Evolutionary conservation across 306 rosid genomes (phyloP).

Genomic region (Cucurbita moschata): DNA sequence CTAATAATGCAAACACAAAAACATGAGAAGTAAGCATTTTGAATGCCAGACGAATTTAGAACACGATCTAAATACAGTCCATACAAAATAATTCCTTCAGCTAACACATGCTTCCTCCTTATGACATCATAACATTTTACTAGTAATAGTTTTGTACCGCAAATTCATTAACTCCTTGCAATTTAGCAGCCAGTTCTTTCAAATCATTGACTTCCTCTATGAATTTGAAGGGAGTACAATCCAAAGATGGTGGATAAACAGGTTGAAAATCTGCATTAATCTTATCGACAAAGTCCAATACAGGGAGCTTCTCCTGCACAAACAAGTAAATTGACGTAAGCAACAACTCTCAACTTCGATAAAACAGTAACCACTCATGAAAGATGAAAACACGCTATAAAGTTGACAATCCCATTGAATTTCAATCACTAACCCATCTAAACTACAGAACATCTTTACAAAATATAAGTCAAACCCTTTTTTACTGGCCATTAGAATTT

Average conservation of each 20-base stretch:
- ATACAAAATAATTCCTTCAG: background rate
- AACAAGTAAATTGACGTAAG: slow-evolving; percentile 10
- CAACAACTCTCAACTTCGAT: background rate
- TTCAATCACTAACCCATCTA: background rate
- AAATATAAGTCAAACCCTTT: background rate
- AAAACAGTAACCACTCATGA: background rate
- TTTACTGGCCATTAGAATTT: background rate
- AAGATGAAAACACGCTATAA: background rate
- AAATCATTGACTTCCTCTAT: slow-evolving; percentile 67
- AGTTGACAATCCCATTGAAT: background rate
- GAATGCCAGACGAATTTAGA: background rate
- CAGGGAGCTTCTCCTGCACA: slow-evolving; percentile 44
- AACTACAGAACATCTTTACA: background rate
- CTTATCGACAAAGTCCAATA: slow-evolving; percentile 59
- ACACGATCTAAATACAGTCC: background rate
- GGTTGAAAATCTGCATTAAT: slow-evolving; percentile 30
- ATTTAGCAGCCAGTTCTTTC: slow-evolving; percentile 65
- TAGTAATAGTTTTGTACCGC: slow-evolving; percentile 33
- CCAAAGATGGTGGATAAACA: slow-evolving; percentile 36
- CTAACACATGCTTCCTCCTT: background rate
- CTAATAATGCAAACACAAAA: background rate
- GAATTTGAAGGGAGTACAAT: slow-evolving; percentile 56
- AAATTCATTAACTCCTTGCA: slow-evolving; percentile 61
- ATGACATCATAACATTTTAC: background rate
- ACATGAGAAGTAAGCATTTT: background rate